A percentile compares a stretch with the other conserved stretches of the same genome.
Evolutionary conservation across 2,329 filamentous ascomycete genomes (phyloP).

Genomic region (Dryadomyces quercivorus): DNA sequence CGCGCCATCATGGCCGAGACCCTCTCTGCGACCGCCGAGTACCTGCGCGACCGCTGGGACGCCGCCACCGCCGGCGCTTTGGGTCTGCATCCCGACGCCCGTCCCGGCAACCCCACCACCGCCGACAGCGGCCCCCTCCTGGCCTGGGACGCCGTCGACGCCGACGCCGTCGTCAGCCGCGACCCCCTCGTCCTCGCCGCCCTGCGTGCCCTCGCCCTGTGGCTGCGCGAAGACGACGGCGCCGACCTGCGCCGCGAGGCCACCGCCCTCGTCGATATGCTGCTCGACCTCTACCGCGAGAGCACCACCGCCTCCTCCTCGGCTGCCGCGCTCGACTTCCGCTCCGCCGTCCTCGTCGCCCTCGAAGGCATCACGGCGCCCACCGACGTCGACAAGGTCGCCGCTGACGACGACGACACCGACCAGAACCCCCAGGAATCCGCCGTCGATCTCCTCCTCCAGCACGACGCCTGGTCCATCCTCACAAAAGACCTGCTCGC

Average conservation of each 20-base stretch:
- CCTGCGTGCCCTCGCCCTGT: constrained; percentile 46
- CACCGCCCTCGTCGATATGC: constrained; percentile 48
- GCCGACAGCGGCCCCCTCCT: constrained; percentile 27
- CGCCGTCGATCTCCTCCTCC: constrained; percentile 31
- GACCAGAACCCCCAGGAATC: constrained; percentile 24
- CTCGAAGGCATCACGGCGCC: constrained; percentile 40
- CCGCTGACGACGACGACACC: neutral
- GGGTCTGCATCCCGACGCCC: constrained; percentile 47
- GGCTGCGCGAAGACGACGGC: constrained; percentile 59
- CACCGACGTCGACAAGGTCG: neutral
- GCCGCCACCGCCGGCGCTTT: constrained; percentile 48
- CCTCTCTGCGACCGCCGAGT: constrained; percentile 50
- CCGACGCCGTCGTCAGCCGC: constrained; percentile 29
- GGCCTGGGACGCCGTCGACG: constrained; percentile 44
- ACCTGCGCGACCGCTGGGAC: constrained; percentile 59
- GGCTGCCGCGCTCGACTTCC: constrained; percentile 35
- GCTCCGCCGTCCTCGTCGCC: constrained; percentile 44
- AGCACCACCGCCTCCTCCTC: constrained; percentile 6
- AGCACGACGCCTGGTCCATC: constrained; percentile 40
- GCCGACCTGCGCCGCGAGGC: constrained; percentile 43
- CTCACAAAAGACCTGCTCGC: constrained; percentile 36
- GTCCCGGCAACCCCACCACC: constrained; percentile 24
- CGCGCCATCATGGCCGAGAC: constrained; percentile 50
- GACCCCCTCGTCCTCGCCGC: constrained; percentile 50
- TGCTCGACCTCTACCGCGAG: constrained; percentile 46